These are phyloP conservation scores for Niveomyces coronatus DNA, from an alignment of 2,329 filamentous ascomycete genomes.

Conservation along the genomic window DNA sequence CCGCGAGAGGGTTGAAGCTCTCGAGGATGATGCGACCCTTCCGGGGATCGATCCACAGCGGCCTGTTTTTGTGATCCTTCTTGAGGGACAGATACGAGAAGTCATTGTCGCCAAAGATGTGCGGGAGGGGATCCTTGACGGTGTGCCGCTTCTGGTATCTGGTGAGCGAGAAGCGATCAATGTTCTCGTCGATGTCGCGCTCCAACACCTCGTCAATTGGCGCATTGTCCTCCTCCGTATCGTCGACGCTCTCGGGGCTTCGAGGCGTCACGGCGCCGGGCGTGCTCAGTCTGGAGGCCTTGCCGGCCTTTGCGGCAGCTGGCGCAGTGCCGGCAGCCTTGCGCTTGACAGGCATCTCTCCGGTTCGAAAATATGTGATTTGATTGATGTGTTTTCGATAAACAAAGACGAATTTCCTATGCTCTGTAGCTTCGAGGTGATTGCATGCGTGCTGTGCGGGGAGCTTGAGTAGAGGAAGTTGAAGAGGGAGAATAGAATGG, in stretches of 20 bases:
- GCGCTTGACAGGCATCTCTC: constrained; percentile 64
- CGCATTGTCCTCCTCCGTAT: constrained; percentile 37
- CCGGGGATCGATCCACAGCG: constrained; percentile 77
- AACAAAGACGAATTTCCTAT: neutral
- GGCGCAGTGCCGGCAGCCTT: constrained; percentile 46
- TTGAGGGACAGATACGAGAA: constrained; percentile 74
- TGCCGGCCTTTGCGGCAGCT: constrained; percentile 43
- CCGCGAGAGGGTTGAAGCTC: constrained; percentile 72
- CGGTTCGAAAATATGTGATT: neutral
- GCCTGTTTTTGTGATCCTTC: constrained; percentile 70
- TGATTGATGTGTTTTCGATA: neutral
- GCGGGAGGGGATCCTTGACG: constrained; percentile 33
- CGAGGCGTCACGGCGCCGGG: constrained; percentile 50
- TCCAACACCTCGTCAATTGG: constrained; percentile 42
- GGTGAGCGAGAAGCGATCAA: constrained; percentile 48
- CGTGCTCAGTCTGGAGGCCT: constrained; percentile 47
- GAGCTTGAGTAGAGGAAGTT: too few relatives aligned
- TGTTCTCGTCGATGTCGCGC: constrained; percentile 45
- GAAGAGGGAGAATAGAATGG: too few relatives aligned
- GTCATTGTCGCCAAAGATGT: constrained; percentile 47
- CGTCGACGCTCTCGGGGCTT: constrained; percentile 46
- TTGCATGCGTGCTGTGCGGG: too few relatives aligned
- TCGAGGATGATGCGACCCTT: constrained; percentile 80
- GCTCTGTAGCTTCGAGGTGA: neutral
- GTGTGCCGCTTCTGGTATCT: constrained; percentile 38